phyloP scores from a whole-genome alignment of 148 eudicot genomes.

The Euryodendron excelsum region DNA sequence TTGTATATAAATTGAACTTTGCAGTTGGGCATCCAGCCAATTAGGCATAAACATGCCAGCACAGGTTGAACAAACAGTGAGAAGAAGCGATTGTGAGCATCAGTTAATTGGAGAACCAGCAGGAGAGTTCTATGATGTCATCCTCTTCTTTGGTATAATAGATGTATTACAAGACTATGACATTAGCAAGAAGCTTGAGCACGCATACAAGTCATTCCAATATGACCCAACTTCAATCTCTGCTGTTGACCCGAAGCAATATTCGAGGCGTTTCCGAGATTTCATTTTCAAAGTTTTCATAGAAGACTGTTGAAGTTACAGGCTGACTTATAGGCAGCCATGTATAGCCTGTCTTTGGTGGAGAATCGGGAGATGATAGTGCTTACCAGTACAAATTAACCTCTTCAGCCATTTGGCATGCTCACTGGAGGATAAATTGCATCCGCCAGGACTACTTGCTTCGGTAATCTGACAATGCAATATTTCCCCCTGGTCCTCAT shows the following conservation, averaged over 20 bases:
- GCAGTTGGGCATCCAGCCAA: conserved; percentile 49
- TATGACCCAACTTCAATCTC: conserved; percentile 71
- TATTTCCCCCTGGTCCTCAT: neutral
- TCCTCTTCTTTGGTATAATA: conserved; percentile 63
- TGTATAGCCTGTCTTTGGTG: conserved; percentile 3
- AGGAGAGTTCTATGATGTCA: conserved; percentile 57
- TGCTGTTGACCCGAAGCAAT: conserved; percentile 71
- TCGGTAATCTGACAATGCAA: neutral
- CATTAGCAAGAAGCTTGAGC: conserved; percentile 80
- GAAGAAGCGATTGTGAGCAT: conserved; percentile 50
- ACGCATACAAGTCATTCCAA: conserved; percentile 71
- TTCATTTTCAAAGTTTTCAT: conserved; percentile 57
- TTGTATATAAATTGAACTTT: neutral
- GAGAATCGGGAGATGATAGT: neutral
- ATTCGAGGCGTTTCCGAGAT: conserved; percentile 67
- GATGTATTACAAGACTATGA: conserved; percentile 78
- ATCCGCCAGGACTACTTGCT: neutral
- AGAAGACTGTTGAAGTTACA: conserved; percentile 44
- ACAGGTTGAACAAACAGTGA: conserved; percentile 52
- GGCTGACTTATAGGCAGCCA: neutral
- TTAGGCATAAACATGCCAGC: conserved; percentile 69
- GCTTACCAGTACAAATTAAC: neutral
- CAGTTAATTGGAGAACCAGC: conserved; percentile 64
- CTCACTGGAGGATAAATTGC: neutral
- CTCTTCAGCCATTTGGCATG: neutral